phyloP scores from a whole-genome alignment of 2,329 filamentous ascomycete species.

The Fusarium sp. region DNA sequence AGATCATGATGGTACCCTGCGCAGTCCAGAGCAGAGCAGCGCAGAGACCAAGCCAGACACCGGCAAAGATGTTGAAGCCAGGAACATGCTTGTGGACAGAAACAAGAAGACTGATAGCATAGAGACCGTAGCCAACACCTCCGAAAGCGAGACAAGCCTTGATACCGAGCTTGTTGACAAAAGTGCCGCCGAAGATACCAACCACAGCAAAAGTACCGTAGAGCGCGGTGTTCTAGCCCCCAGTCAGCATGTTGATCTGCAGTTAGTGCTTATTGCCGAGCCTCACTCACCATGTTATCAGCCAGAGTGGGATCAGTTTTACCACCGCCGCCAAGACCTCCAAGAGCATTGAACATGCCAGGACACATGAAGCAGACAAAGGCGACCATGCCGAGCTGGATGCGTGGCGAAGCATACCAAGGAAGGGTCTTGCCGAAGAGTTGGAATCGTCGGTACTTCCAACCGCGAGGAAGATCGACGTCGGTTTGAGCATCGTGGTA shows the following conservation, averaged over 20 bases:
- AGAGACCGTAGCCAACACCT: constrained; percentile 79
- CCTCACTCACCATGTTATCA: constrained; percentile 47
- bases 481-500: constrained; percentile 12
- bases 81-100: constrained; percentile 70
- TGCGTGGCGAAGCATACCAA: constrained; percentile 78
- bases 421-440: constrained; percentile 36
- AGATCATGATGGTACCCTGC: constrained; percentile 89
- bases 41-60: constrained; percentile 79
- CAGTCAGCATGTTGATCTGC: not conserved
- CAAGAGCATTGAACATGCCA: constrained; percentile 77
- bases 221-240: constrained; percentile 63
- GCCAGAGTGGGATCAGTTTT: constrained; percentile 60
- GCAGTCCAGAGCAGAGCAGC: constrained; percentile 85
- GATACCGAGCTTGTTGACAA: constrained; percentile 80
- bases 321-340: constrained; percentile 71
- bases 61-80: constrained; percentile 70
- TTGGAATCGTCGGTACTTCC: constrained; percentile 39
- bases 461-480: constrained; percentile 32
- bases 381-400: constrained; percentile 75
- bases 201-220: constrained; percentile 76
- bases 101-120: constrained; percentile 72
- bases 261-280: not conserved
- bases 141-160: constrained; percentile 74
- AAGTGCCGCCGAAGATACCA: constrained; percentile 77
- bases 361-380: constrained; percentile 70